Evolutionary conservation across 352 stramenopile genomes (phyloP), one percentile per base, ranked within the genome.

Genomic region (Globisporangium carolinianum): DNA sequence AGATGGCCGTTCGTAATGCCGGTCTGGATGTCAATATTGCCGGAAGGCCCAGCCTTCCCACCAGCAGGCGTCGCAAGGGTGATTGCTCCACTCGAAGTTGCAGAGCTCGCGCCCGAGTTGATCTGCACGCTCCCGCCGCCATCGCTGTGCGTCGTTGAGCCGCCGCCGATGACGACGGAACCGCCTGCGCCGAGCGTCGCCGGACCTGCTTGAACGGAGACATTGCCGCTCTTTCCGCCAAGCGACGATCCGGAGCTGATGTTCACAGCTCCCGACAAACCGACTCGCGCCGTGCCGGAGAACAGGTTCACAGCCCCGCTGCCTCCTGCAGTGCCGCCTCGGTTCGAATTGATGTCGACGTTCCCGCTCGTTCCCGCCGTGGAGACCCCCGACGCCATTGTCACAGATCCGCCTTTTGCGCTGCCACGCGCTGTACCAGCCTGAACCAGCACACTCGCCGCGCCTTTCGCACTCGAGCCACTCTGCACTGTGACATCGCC

Each of bases 21-120:
- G 14, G 86, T 96, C 46, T 64, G 67, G 18, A 98, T 61, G 7
- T 67, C 55, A 8, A 97, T 47, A n/a, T 63, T 80, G 6, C 95
- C 94, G 53, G 83, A 93, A 10, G 70, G 84, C 17, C 74, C 76
- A 38, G 64, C 61, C 17, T 73, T 90, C 11, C 87, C 86, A 46
- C 75, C 63, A 50, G 77, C 68, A 45, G 85, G 55, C n/a, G 78
- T 86, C 7, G 51, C 51, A 38, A 91, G 32, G 55, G 54, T 71
- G 32, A 84, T 48, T 11, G 66, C 62, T 18, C 81, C 81, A 57
- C 78, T 89, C 37, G 67, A 78, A 50, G 81, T 73, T 11, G 65
- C 54, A 32, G 70, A 78, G 42, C 78, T 89, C 35, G 67, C 69
- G 15, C 82, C 82, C 53, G 76, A 83, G 12, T 61, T 61, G 37